Evolutionary conservation across 495 filamentous ascomycete species (phyloP).

Genomic region (Penicillium cosmopolitanum): DNA sequence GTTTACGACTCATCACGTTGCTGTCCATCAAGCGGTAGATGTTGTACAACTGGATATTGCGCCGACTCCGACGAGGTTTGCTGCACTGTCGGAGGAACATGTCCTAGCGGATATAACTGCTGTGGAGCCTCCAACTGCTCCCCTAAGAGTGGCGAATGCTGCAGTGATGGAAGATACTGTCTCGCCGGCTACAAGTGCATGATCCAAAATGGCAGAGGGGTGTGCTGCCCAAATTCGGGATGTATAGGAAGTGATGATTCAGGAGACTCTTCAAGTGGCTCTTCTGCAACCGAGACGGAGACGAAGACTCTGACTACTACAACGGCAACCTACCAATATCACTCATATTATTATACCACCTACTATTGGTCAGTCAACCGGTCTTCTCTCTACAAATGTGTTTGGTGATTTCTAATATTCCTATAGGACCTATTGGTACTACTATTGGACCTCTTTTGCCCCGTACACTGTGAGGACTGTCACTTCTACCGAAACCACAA

Average conservation of each 20-base stretch:
- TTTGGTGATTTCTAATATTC: not conserved
- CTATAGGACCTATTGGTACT: conserved; percentile 28
- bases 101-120: conserved; percentile 24
- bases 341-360: conserved; percentile 26
- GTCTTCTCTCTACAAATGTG: no score
- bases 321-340: conserved; percentile 4
- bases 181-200: conserved; percentile 22
- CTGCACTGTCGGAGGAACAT: conserved; percentile 23
- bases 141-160: conserved; percentile 23
- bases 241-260: conserved; percentile 18
- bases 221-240: conserved; percentile 25
- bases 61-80: conserved; percentile 17
- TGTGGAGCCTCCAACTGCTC: conserved; percentile 23
- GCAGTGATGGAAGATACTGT: conserved; percentile 26
- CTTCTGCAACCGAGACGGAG: not conserved
- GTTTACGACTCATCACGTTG: conserved; percentile 17
- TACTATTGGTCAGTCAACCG: conserved; percentile 23
- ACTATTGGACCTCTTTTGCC: conserved; percentile 27
- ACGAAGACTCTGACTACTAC: conserved; percentile 10
- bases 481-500: conserved; percentile 25
- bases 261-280: conserved; percentile 3
- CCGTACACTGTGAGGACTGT: conserved; percentile 25
- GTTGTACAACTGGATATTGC: conserved; percentile 27
- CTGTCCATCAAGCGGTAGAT: conserved; percentile 15
- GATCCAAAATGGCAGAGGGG: conserved; percentile 11